phyloP scores from a whole-genome alignment of 495 filamentous ascomycete species.

The Aspergillus asperescens region DNA sequence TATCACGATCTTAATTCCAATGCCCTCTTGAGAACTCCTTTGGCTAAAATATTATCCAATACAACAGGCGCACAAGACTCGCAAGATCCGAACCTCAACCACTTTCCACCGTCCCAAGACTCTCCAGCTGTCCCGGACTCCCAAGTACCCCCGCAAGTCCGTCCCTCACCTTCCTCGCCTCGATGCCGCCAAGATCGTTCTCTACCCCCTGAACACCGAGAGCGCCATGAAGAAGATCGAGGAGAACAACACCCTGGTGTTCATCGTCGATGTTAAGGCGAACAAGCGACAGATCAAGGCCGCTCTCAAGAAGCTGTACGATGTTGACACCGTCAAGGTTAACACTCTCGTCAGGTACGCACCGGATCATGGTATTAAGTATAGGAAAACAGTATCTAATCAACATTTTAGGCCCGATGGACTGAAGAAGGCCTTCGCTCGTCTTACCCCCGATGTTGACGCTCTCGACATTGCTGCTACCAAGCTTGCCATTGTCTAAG shows the following conservation, averaged over 20 bases:
- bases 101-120: slow-evolving; percentile 98
- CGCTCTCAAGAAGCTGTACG: slow-evolving; percentile 98
- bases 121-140: slow-evolving; percentile 79
- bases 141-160: slow-evolving; percentile 96
- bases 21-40: background rate
- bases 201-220: slow-evolving; percentile 91
- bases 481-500: slow-evolving; percentile 95
- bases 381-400: slow-evolving; percentile 3
- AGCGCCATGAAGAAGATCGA: slow-evolving; percentile 99
- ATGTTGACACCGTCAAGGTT: slow-evolving; percentile 96
- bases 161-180: slow-evolving; percentile 84
- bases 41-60: slow-evolving; percentile 23
- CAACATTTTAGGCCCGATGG: slow-evolving; percentile 73
- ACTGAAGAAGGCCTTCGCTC: slow-evolving; percentile 96
- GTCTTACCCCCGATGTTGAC: slow-evolving; percentile 92
- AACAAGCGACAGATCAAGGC: slow-evolving; percentile 99
- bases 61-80: slow-evolving; percentile 72
- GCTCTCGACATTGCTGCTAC: slow-evolving; percentile 98
- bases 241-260: slow-evolving; percentile 99
- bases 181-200: slow-evolving; percentile 86
- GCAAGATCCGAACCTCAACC: slow-evolving; percentile 86
- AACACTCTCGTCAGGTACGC: slow-evolving; percentile 94
- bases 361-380: background rate
- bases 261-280: slow-evolving; percentile 96
- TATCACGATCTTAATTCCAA: background rate